phyloP scores from a whole-genome alignment of 2,329 filamentous ascomycete species.

The Claviceps paspali region DNA sequence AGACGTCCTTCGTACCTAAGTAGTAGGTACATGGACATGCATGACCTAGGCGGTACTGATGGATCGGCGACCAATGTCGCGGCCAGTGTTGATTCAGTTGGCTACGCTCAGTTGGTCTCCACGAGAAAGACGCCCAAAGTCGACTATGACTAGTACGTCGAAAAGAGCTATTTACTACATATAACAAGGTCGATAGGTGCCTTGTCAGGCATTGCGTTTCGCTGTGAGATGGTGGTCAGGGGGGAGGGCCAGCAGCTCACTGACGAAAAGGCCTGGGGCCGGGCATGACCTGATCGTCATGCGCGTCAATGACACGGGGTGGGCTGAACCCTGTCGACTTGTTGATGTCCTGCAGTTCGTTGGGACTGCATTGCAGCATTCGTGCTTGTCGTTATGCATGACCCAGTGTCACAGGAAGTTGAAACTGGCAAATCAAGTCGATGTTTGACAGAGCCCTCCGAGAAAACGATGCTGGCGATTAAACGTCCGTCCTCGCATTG shows the following conservation, averaged over 20 bases:
- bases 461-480: background rate
- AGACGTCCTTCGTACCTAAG: too few relatives aligned
- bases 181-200: background rate
- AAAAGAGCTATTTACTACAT: too few relatives aligned
- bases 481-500: background rate
- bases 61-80: background rate
- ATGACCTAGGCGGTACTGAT: background rate
- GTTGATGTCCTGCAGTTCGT: background rate
- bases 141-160: background rate
- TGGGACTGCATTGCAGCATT: background rate
- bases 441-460: background rate
- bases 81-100: background rate
- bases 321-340: background rate
- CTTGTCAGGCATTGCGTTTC: background rate
- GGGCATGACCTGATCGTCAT: conserved; percentile 6
- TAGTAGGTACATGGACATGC: too few relatives aligned
- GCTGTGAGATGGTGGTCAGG: background rate
- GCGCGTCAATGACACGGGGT: conserved; percentile 8
- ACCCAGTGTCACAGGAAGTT: background rate
- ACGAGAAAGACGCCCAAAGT: background rate
- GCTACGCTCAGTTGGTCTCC: too few relatives aligned
- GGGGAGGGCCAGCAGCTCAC: background rate
- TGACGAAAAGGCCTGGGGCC: background rate
- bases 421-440: background rate
- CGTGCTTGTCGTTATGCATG: background rate